Base-by-base conservation (phyloP, 768 basidiomycete genomes). In the Tulasnella sp. region DNA sequence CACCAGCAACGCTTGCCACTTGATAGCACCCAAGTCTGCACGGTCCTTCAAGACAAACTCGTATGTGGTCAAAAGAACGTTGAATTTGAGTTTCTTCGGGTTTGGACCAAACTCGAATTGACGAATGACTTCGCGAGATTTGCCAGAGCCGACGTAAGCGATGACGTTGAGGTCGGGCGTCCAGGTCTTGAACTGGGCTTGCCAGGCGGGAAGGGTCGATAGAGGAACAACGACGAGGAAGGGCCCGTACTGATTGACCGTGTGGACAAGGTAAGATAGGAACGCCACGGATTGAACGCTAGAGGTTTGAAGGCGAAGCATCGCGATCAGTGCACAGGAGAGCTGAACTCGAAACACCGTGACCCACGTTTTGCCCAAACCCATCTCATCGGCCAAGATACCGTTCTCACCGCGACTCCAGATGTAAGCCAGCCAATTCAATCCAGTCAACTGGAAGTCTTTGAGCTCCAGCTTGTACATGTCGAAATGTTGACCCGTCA, bases 331-430 rank as follows among this genome's bases (percentile, higher is more conserved):
- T n/a, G 11, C 34, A 36, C 12, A 17, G 11, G 17, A 39, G 19
- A 29, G 5, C 12, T 62, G 34, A 34, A 22, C 74, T 40, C 76
- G 22, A 1, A n/a, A 35, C 2, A 6, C 17, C 6, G 17, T 17
- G 5, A 69, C 74, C 62, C 75, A 91, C 86, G 83, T 84, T 87
- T 99, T 99, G 69, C 97, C 97, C 32, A 99, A 90, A 79, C 97
- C 97, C 97, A 98, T 99, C 85, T 99, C 97, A 78, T 99, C 97
- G 0, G 97, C 97, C 40, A 99, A 82, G 73, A 99, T 97, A 22
- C 97, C 97, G 78, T 98, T 98, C 77, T 96, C 91, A 9, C 92
- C 92, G 76, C 93, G 88, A 75, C 86, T 89, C 97, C 97, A 98
- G 17, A 95, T 83, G 80, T 96, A 98, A 4, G 93, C 90, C n/a